Evolutionary conservation across 768 basidiomycete genomes (phyloP).

Genomic region (Suillus fuscotomentosus): DNA sequence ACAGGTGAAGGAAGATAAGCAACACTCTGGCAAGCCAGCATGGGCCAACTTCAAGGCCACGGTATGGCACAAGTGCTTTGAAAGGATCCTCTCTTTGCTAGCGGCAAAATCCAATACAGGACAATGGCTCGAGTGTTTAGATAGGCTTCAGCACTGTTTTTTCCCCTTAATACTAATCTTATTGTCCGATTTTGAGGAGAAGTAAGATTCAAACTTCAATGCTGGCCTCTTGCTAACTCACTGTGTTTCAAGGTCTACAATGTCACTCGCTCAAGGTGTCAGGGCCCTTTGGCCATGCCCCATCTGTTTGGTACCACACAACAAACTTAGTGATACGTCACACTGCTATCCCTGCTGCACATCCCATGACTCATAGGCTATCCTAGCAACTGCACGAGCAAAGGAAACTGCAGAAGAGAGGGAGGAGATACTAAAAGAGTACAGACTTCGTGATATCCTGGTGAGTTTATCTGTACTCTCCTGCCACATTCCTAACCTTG

Average conservation of each 20-base stretch:
- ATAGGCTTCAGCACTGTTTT: neutral
- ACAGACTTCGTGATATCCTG: neutral
- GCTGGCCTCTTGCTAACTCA: neutral
- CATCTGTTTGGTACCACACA: neutral
- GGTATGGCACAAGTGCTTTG: neutral
- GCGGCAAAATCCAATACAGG: neutral
- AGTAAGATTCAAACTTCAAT: neutral
- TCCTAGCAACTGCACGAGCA: neutral
- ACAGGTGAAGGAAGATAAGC: neutral
- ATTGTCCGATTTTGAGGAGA: neutral
- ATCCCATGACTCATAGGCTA: neutral
- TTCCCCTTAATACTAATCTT: neutral
- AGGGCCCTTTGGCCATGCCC: neutral
- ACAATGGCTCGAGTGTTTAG: neutral
- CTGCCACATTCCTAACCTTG: neutral
- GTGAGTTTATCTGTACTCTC: neutral
- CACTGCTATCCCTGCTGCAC: neutral
- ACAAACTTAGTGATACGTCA: neutral
- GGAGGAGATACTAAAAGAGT: neutral
- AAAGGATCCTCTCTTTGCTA: neutral
- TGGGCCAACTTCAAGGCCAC: neutral
- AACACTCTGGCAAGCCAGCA: neutral
- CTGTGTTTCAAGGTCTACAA: neutral
- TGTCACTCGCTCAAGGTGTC: neutral
- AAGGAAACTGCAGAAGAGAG: neutral